These are phyloP conservation scores for Gentiana macrophylla DNA, from an alignment of 257 asterid genomes.

Conservation along the genomic window DNA sequence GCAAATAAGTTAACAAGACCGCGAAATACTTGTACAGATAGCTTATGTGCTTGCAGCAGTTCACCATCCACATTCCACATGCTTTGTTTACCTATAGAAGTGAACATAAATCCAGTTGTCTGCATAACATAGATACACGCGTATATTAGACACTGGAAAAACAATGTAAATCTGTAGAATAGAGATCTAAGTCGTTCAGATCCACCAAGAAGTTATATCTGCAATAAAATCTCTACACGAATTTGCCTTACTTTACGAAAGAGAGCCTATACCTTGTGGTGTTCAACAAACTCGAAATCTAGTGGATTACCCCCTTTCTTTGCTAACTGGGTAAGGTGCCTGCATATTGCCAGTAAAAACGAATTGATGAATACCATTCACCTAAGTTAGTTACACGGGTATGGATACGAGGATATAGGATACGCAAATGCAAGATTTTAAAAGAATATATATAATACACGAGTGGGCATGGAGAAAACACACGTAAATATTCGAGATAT, in stretches of 20 bases:
- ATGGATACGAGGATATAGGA: constrained; percentile 2
- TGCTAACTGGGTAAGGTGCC: constrained; percentile 93
- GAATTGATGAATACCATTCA: neutral
- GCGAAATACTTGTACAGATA: constrained; percentile 90
- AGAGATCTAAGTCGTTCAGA: neutral
- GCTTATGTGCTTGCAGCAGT: constrained; percentile 67
- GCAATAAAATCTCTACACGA: too few species aligned
- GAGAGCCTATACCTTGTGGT: constrained; percentile 51
- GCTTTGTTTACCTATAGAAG: constrained; percentile 72
- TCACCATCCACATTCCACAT: constrained; percentile 95
- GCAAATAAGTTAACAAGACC: constrained; percentile 88
- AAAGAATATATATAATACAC: too few species aligned
- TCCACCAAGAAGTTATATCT: too few species aligned
- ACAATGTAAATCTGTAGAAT: neutral
- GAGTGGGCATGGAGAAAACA: too few species aligned
- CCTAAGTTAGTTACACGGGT: neutral
- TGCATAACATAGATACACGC: constrained; percentile 8
- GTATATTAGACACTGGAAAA: neutral
- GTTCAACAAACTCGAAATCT: constrained; percentile 77
- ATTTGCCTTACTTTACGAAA: too few species aligned
- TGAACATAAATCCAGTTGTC: constrained; percentile 90
- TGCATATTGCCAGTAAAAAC: constrained; percentile 17
- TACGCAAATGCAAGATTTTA: too few species aligned
- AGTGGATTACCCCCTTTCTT: constrained; percentile 79
- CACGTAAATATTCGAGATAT: too few species aligned